phyloP scores from a whole-genome alignment of 2,329 filamentous ascomycete species.

The Grosmannia penicillata region DNA sequence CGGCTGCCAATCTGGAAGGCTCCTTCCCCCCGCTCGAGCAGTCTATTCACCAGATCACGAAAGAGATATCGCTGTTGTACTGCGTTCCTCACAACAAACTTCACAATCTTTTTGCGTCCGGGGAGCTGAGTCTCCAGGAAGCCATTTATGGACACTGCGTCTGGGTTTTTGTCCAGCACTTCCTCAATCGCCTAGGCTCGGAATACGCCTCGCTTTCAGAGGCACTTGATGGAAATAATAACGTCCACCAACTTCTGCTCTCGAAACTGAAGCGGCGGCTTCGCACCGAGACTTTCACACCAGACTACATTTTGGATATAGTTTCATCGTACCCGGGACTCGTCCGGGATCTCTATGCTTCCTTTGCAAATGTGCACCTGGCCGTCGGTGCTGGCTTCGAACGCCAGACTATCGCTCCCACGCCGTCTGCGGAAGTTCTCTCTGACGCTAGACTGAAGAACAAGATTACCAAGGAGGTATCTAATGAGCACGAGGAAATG shows the following conservation, averaged over 20 bases:
- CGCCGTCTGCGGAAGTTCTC: slow-evolving; percentile 50
- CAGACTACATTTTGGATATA: slow-evolving; percentile 96
- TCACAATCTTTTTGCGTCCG: slow-evolving; percentile 73
- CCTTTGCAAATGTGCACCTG: slow-evolving; percentile 79
- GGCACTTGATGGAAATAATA: slow-evolving; percentile 68
- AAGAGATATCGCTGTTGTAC: slow-evolving; percentile 93
- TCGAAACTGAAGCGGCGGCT: slow-evolving; percentile 92
- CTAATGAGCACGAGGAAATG: slow-evolving; percentile 93
- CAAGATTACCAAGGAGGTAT: slow-evolving; percentile 63
- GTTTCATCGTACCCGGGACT: slow-evolving; percentile 81
- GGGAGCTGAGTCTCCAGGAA: slow-evolving; percentile 83
- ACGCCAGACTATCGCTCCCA: slow-evolving; percentile 36
- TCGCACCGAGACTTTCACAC: slow-evolving; percentile 91
- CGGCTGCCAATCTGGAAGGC: slow-evolving; percentile 39
- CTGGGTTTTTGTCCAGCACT: slow-evolving; percentile 96
- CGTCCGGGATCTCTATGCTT: slow-evolving; percentile 75
- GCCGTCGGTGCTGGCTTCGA: slow-evolving; percentile 35
- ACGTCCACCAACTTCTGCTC: slow-evolving; percentile 70
- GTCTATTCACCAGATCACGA: slow-evolving; percentile 96
- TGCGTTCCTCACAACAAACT: slow-evolving; percentile 97
- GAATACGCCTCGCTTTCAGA: slow-evolving; percentile 82
- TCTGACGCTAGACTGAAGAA: slow-evolving; percentile 61
- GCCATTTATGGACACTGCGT: slow-evolving; percentile 95
- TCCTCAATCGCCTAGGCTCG: slow-evolving; percentile 83
- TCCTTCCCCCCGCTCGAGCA: slow-evolving; percentile 70